Percentiles rank a stretch among this genome's conserved stretches.
Evolutionary conservation across 345 rosid genomes (phyloP).

Genomic region (Geranium rotundifolium): DNA sequence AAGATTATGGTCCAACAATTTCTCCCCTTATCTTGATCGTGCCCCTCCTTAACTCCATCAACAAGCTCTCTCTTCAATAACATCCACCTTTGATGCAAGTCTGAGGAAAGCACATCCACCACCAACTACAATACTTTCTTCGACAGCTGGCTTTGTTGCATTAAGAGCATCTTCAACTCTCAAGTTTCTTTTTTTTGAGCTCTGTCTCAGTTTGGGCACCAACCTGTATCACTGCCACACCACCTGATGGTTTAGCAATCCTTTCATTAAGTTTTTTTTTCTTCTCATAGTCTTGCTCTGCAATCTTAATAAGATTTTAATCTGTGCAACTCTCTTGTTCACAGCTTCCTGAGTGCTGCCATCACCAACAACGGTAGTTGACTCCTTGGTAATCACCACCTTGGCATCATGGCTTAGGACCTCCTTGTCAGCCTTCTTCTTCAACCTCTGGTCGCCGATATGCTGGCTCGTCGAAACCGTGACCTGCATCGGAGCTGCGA

Average conservation of each 20-base stretch:
- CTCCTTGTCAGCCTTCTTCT: conserved; percentile 87
- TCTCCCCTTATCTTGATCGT: no score
- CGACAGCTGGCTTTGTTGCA: conserved; percentile 72
- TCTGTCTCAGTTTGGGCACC: conserved; percentile 88
- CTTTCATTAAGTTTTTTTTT: conserved; percentile 90
- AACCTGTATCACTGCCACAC: conserved; percentile 80
- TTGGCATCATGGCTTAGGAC: conserved; percentile 83
- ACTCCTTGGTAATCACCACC: conserved; percentile 90
- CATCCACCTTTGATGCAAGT: conserved; percentile 61
- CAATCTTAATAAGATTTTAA: conserved; percentile 87
- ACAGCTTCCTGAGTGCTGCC: conserved; percentile 97
- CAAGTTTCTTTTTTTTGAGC: conserved; percentile 88
- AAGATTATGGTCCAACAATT: no score
- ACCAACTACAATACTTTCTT: conserved; percentile 87
- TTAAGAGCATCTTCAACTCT: conserved; percentile 99
- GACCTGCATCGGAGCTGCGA: no score
- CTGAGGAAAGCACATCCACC: conserved; percentile 79
- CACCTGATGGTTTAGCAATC: conserved; percentile 86
- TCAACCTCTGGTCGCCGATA: no score
- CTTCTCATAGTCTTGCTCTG: conserved; percentile 91
- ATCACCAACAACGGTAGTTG: conserved; percentile 84
- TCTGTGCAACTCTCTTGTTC: conserved; percentile 83
- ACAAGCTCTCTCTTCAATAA: conserved; percentile 60
- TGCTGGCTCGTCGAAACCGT: no score
- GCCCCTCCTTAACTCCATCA: no score